Conservation (phyloP, 805 yeast species). For the Cyberlindnera mississippiensis region DNA sequence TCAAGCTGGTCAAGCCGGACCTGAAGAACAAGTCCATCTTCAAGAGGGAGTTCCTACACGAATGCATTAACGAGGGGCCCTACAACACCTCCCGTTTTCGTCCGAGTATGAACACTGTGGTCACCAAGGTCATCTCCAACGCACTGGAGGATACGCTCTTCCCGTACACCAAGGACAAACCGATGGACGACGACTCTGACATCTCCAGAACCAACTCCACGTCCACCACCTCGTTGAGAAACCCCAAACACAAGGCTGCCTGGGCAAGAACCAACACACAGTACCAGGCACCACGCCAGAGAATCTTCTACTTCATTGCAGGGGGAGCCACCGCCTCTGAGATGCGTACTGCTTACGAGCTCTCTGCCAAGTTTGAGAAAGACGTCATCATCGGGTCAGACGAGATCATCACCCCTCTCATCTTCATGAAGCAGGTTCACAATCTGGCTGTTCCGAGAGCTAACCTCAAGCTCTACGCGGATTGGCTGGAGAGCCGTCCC, state of each 20-base stretch:
- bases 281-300: slow-evolving; percentile 47
- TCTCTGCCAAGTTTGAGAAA: slow-evolving; percentile 55
- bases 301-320: slow-evolving; percentile 74
- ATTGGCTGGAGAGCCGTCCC: slow-evolving; percentile 29
- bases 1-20: slow-evolving; percentile 44
- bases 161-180: slow-evolving; percentile 75
- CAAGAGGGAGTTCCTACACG: slow-evolving; percentile 52
- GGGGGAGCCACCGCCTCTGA: slow-evolving; percentile 92
- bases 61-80: slow-evolving; percentile 35
- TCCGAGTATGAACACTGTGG: slow-evolving; percentile 61
- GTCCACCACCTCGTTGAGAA: slow-evolving; percentile 53
- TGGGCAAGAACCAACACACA: slow-evolving; percentile 56
- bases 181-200: slow-evolving; percentile 42
- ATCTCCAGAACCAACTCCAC: slow-evolving; percentile 30
- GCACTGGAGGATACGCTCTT: slow-evolving; percentile 55
- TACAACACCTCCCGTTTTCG: slow-evolving; percentile 68
- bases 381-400: slow-evolving; percentile 84
- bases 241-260: slow-evolving; percentile 67
- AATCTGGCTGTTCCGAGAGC: slow-evolving; percentile 34
- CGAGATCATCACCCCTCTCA: slow-evolving; percentile 54
- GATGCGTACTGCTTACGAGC: slow-evolving; percentile 67
- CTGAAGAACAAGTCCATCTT: slow-evolving; percentile 39
- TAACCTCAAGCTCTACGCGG: slow-evolving; percentile 41
- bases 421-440: slow-evolving; percentile 37
- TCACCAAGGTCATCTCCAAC: slow-evolving; percentile 48